Percentiles rank a stretch among this genome's conserved stretches.
Conservation (phyloP, 1,284 basidiomycete species). For the Peniophora sp. region DNA sequence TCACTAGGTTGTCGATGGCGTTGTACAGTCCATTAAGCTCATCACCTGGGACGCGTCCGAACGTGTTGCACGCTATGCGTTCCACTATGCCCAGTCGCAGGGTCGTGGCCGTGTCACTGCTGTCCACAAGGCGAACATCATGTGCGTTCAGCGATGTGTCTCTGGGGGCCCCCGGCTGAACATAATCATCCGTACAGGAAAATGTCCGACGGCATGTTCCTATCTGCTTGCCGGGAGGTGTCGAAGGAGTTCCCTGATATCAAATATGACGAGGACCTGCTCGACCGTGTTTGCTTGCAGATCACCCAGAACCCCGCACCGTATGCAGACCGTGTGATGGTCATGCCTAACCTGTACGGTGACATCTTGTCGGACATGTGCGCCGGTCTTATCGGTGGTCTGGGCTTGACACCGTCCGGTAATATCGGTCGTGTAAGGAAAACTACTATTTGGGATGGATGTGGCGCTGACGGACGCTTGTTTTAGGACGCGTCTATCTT, state of each 20-base stretch:
- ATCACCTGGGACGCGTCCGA: constrained; percentile 99
- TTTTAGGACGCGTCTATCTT: constrained; percentile 95
- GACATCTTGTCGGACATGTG: constrained; percentile 99
- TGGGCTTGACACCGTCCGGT: constrained; percentile 96
- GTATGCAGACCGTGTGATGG: constrained; percentile 97
- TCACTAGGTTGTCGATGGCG: constrained; percentile 82
- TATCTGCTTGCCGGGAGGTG: constrained; percentile 94
- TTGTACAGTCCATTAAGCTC: constrained; percentile 99
- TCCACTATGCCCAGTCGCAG: constrained; percentile 90
- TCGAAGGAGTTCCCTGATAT: constrained; percentile 95
- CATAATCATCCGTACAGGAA: constrained; percentile 52
- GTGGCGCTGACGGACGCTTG: constrained; percentile 9
- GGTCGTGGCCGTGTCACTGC: constrained; percentile 93
- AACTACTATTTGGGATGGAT: neutral
- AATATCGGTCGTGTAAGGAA: constrained; percentile 86
- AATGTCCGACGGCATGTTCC: constrained; percentile 99
- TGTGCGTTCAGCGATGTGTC: constrained; percentile 47
- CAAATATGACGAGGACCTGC: constrained; percentile 92
- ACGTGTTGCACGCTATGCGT: constrained; percentile 97
- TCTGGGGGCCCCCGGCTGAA: neutral
- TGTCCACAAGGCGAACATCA: constrained; percentile 99
- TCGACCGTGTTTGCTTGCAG: constrained; percentile 95
- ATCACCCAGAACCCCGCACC: constrained; percentile 91
- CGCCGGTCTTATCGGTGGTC: constrained; percentile 95
- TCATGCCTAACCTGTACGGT: constrained; percentile 98